Evolutionary conservation across 1,284 basidiomycete genomes (phyloP).

Genomic region (Apiotrichum gracile): DNA sequence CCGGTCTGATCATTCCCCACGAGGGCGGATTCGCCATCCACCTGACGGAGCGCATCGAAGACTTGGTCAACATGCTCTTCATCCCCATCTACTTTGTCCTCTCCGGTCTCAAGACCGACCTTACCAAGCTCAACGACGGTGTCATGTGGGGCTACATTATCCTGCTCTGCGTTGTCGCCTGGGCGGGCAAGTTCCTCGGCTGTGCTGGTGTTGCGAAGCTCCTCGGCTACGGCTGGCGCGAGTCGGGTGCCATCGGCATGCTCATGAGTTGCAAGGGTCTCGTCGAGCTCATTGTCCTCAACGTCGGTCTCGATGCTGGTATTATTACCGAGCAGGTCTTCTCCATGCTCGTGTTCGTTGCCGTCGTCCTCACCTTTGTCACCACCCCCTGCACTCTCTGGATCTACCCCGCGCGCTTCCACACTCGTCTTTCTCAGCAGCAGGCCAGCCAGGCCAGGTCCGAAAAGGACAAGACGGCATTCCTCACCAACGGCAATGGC

Average conservation of each 20-base stretch:
- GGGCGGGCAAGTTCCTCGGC: conserved; percentile 66
- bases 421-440: conserved; percentile 16
- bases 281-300: conserved; percentile 86
- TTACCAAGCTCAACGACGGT: conserved; percentile 67
- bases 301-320: conserved; percentile 74
- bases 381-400: conserved; percentile 77
- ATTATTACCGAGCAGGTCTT: conserved; percentile 64
- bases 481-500: background rate
- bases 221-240: conserved; percentile 67
- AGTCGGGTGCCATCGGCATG: conserved; percentile 77
- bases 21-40: conserved; percentile 77
- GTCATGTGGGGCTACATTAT: conserved; percentile 81
- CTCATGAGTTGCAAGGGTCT: conserved; percentile 89
- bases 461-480: background rate
- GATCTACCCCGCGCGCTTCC: conserved; percentile 66
- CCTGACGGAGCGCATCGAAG: conserved; percentile 70
- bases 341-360: conserved; percentile 86
- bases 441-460: conserved; percentile 27
- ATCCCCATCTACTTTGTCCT: conserved; percentile 79
- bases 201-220: conserved; percentile 61
- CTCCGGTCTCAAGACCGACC: conserved; percentile 75
- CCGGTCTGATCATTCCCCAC: conserved; percentile 81
- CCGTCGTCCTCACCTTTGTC: conserved; percentile 76
- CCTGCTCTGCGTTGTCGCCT: conserved; percentile 72
- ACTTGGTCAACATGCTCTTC: conserved; percentile 61